A percentile compares a stretch with the other conserved stretches of the same genome.
Evolutionary conservation across 2,329 filamentous ascomycete species (phyloP).

Genomic region (Phialocephala subalpina): DNA sequence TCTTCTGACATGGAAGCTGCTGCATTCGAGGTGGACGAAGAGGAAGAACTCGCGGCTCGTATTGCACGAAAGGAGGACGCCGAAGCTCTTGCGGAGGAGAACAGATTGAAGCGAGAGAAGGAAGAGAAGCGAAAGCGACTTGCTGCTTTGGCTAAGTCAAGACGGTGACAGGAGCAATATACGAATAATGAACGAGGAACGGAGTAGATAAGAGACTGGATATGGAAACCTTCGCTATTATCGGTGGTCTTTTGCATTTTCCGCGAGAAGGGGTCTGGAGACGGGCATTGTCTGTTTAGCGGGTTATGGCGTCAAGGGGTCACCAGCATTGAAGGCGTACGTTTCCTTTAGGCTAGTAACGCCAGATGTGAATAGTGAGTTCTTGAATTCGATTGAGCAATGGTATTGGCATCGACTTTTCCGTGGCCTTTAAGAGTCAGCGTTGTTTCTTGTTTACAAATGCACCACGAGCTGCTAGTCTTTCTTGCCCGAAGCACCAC

Average conservation of each 20-base stretch:
- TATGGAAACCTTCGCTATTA: slow-evolving; percentile 4
- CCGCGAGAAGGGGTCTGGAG: not conserved
- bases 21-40: slow-evolving; percentile 74
- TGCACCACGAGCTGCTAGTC: not conserved
- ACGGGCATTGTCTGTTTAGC: slow-evolving; percentile 22
- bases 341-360: slow-evolving; percentile 11
- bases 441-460: not conserved
- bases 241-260: slow-evolving; percentile 19
- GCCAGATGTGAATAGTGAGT: slow-evolving; percentile 11
- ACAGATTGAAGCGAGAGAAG: slow-evolving; percentile 67
- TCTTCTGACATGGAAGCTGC: slow-evolving; percentile 85
- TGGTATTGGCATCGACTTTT: slow-evolving; percentile 4
- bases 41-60: slow-evolving; percentile 69
- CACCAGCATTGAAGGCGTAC: slow-evolving; percentile 28
- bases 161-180: slow-evolving; percentile 21
- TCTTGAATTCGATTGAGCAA: slow-evolving; percentile 3
- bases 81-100: slow-evolving; percentile 69
- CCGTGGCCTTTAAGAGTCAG: not conserved
- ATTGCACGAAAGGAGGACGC: slow-evolving; percentile 74
- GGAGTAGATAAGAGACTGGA: slow-evolving; percentile 14
- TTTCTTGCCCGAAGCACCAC: too few species aligned
- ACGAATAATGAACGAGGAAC: not conserved
- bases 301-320: slow-evolving; percentile 21
- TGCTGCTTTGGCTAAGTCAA: slow-evolving; percentile 42
- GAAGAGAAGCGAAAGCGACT: slow-evolving; percentile 52